These are phyloP conservation scores for Melanomma pulvis-pyrius DNA, from an alignment of 495 filamentous ascomycete genomes.

Conservation along the genomic window DNA sequence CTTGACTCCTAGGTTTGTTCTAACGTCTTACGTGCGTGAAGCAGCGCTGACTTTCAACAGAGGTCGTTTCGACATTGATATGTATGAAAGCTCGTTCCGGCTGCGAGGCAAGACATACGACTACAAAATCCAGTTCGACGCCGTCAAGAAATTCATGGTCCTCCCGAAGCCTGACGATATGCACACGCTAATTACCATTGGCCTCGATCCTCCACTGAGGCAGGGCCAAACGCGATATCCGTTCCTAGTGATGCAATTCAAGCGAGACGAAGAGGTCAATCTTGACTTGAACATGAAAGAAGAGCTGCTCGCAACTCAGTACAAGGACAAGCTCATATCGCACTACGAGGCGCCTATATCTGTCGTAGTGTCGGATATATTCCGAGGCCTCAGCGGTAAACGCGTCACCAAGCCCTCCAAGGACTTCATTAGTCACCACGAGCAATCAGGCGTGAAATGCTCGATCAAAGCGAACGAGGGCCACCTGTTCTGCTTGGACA, in stretches of 20 bases:
- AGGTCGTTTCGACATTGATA: conserved; percentile 99
- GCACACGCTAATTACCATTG: conserved; percentile 92
- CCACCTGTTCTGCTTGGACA: conserved; percentile 94
- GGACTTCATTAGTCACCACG: conserved; percentile 89
- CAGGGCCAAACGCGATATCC: conserved; percentile 98
- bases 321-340: conserved; percentile 81
- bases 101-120: conserved; percentile 99
- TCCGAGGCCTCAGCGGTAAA: conserved; percentile 90
- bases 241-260: conserved; percentile 99
- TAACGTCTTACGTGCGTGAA: neutral
- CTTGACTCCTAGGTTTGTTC: conserved; percentile 84
- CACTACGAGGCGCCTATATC: conserved; percentile 92
- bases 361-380: conserved; percentile 89
- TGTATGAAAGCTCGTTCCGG: conserved; percentile 98
- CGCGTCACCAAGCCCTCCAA: conserved; percentile 91
- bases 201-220: conserved; percentile 91
- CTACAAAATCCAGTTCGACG: conserved; percentile 98
- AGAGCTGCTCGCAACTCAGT: conserved; percentile 73
- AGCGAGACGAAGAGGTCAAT: conserved; percentile 94
- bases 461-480: conserved; percentile 99
- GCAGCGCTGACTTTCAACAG: conserved; percentile 55
- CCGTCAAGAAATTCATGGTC: conserved; percentile 98
- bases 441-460: conserved; percentile 95
- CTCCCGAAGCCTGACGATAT: conserved; percentile 96
- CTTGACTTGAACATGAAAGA: conserved; percentile 98